These are phyloP conservation scores for Termitomyces sp. DNA, from an alignment of 768 basidiomycete species.

Conservation along the genomic window DNA sequence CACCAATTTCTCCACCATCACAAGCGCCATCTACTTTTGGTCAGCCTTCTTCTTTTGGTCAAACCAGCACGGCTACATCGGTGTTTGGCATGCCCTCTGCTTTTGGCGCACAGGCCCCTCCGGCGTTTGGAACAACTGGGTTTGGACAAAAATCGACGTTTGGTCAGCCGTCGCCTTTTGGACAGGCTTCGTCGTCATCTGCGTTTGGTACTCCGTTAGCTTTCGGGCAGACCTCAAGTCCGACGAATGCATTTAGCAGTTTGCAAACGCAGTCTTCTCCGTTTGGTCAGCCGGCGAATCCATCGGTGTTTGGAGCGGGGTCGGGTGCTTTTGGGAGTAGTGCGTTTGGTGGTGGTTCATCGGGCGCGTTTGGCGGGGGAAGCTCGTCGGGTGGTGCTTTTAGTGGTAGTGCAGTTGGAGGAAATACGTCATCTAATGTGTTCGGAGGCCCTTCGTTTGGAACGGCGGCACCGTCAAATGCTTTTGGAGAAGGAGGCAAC, in stretches of 20 bases:
- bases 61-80: constrained; percentile 13
- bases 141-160: constrained; percentile 18
- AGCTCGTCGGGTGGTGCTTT: constrained; percentile 16
- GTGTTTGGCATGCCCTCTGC: constrained; percentile 26
- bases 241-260: constrained; percentile 18
- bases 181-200: constrained; percentile 2
- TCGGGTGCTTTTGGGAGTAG: background rate
- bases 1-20: background rate
- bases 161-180: constrained; percentile 18
- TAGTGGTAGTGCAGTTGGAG: constrained; percentile 12
- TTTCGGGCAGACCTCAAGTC: constrained; percentile 22
- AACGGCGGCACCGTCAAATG: constrained; percentile 9
- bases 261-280: constrained; percentile 3
- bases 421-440: constrained; percentile 15
- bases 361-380: background rate
- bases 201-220: constrained; percentile 8
- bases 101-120: constrained; percentile 6
- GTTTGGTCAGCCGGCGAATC: constrained; percentile 10
- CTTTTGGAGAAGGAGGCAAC: constrained; percentile 17
- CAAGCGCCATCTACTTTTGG: constrained; percentile 16
- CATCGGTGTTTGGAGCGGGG: constrained; percentile 4
- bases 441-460: constrained; percentile 20
- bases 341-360: constrained; percentile 18
- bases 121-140: constrained; percentile 21
- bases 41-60: constrained; percentile 15